Conservation (phyloP, 2,329 filamentous ascomycete genomes). For the Cladophialophora yegresii region DNA sequence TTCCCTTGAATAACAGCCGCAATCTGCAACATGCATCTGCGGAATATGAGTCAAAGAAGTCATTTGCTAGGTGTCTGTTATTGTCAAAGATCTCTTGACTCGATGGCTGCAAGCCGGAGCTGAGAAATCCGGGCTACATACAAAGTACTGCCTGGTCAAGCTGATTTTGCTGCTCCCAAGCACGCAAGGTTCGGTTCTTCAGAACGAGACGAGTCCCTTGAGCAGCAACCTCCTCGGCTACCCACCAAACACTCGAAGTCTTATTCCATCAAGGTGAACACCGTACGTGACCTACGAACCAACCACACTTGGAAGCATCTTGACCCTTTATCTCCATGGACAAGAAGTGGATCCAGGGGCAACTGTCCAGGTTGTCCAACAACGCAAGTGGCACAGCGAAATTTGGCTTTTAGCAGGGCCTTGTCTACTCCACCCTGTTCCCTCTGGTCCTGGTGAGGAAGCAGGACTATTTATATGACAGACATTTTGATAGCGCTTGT, state of each 20-base stretch:
- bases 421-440: conserved; percentile 37
- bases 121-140: not conserved
- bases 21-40: too few species aligned
- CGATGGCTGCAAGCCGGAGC: not conserved
- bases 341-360: conserved; percentile 34
- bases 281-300: not conserved
- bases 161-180: not conserved
- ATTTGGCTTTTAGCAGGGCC: conserved; percentile 36
- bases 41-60: not conserved
- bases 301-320: conserved; percentile 36
- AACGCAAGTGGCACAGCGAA: conserved; percentile 32
- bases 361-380: conserved; percentile 24
- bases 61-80: not conserved
- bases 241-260: too few species aligned
- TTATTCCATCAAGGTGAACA: not conserved
- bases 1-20: too few species aligned
- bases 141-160: not conserved
- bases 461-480: conserved; percentile 37
- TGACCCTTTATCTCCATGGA: conserved; percentile 32
- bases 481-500: conserved; percentile 17
- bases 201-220: not conserved
- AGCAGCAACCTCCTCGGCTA: not conserved
- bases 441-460: conserved; percentile 28
- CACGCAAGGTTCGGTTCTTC: not conserved
- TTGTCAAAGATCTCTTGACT: not conserved